Percentiles rank a stretch among this genome's conserved stretches.
These are phyloP conservation scores for Apiotrichum porosum DNA, from an alignment of 1,284 basidiomycete genomes.

Conservation along the genomic window DNA sequence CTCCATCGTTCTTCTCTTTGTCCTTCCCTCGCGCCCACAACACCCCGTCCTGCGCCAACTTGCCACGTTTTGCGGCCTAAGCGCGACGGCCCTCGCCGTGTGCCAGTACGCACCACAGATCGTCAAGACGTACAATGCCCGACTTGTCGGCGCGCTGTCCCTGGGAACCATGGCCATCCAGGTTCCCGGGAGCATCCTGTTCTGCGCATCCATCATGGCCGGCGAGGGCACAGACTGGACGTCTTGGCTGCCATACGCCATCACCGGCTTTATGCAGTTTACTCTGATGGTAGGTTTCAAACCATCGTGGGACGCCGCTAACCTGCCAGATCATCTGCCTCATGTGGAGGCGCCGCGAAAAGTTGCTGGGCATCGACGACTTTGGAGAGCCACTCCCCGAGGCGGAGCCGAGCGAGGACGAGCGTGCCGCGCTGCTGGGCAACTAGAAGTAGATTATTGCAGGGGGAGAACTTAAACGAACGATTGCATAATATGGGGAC, in stretches of 20 bases:
- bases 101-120: constrained; percentile 88
- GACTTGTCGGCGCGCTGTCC: constrained; percentile 84
- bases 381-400: constrained; percentile 67
- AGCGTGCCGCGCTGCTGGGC: constrained; percentile 1
- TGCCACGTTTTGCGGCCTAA: constrained; percentile 84
- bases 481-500: no score
- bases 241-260: constrained; percentile 77
- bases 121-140: constrained; percentile 66
- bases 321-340: constrained; percentile 61
- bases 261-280: constrained; percentile 81
- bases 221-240: constrained; percentile 80
- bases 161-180: constrained; percentile 92
- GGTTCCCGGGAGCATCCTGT: constrained; percentile 81
- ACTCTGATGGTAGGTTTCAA: constrained; percentile 57
- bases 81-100: constrained; percentile 68
- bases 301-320: neutral
- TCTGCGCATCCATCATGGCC: constrained; percentile 79
- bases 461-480: no score
- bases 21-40: constrained; percentile 48
- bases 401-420: neutral
- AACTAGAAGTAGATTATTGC: no score
- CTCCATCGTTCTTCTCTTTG: constrained; percentile 44
- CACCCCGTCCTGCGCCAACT: constrained; percentile 57
- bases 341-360: constrained; percentile 71
- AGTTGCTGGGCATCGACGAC: constrained; percentile 76